A percentile compares a stretch with the other conserved stretches of the same genome.
phyloP scores from a whole-genome alignment of 164 flowering plant genomes.

The Taxillus chinensis region DNA sequence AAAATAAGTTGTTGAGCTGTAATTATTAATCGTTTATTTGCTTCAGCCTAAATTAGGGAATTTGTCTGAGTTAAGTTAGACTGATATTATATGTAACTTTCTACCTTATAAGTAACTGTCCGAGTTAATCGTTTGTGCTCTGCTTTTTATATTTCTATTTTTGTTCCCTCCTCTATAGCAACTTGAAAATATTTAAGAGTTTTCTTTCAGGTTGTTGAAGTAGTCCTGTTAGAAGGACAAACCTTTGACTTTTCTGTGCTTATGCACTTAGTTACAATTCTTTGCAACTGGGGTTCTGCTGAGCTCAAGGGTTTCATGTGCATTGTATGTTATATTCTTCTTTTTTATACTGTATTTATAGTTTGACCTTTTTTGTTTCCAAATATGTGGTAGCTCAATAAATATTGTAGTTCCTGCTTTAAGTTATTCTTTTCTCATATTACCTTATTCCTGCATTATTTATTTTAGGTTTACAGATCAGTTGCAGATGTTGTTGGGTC shows the following conservation, averaged over 20 bases:
- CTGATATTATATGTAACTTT: no score
- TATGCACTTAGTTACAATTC: slow-evolving; percentile 59
- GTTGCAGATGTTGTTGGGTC: slow-evolving; percentile 84
- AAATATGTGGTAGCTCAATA: no score
- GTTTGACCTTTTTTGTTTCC: no score
- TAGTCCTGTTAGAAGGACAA: slow-evolving; percentile 52
- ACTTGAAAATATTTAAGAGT: not conserved
- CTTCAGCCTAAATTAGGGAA: no score
- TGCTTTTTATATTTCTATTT: not conserved
- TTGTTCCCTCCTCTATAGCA: not conserved
- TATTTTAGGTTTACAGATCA: slow-evolving; percentile 62
- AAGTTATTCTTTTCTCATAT: not conserved
- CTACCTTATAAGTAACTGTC: no score
- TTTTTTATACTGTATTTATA: not conserved
- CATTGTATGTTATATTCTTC: slow-evolving; percentile 39
- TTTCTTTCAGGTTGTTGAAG: slow-evolving; percentile 70
- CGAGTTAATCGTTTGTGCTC: no score
- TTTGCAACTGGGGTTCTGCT: slow-evolving; percentile 35
- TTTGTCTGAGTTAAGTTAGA: no score
- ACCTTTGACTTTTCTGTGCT: slow-evolving; percentile 59
- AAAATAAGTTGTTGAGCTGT: no score
- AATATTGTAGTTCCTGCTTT: no score
- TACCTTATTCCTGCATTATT: slow-evolving; percentile 6
- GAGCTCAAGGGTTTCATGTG: slow-evolving; percentile 75
- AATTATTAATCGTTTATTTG: no score